phyloP scores from a whole-genome alignment of 257 asterid genomes.

The Handroanthus guayacan region DNA sequence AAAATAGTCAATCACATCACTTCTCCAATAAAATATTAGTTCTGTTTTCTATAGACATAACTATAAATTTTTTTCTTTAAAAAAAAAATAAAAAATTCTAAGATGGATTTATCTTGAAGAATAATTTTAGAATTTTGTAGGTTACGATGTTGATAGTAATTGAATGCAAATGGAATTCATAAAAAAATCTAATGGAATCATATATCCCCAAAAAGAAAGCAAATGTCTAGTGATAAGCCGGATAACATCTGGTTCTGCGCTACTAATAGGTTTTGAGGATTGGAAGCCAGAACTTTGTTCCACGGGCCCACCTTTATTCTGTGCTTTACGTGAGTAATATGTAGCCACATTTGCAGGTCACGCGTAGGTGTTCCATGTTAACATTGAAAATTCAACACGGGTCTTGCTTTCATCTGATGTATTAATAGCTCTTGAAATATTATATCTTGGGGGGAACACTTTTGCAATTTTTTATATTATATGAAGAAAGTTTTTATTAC shows the following conservation, averaged over 20 bases:
- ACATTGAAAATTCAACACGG: neutral
- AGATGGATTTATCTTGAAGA: neutral
- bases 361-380: neutral
- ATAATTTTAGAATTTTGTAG: neutral
- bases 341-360: neutral
- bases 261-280: neutral
- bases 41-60: constrained; percentile 19
- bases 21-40: neutral
- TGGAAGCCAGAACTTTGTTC: neutral
- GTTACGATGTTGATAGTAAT: neutral
- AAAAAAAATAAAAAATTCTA: neutral
- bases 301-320: neutral
- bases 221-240: neutral
- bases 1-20: neutral
- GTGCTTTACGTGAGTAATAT: neutral
- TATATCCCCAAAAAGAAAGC: neutral
- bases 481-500: neutral
- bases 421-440: neutral
- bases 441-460: neutral
- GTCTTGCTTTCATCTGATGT: neutral
- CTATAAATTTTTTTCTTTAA: neutral
- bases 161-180: neutral
- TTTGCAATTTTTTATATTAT: too few relatives aligned
- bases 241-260: neutral
- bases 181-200: neutral